Percentiles rank a stretch among this genome's conserved stretches.
These are phyloP conservation scores for Colletotrichum aenigma DNA, from an alignment of 2,329 filamentous ascomycete species.

Conservation along the genomic window DNA sequence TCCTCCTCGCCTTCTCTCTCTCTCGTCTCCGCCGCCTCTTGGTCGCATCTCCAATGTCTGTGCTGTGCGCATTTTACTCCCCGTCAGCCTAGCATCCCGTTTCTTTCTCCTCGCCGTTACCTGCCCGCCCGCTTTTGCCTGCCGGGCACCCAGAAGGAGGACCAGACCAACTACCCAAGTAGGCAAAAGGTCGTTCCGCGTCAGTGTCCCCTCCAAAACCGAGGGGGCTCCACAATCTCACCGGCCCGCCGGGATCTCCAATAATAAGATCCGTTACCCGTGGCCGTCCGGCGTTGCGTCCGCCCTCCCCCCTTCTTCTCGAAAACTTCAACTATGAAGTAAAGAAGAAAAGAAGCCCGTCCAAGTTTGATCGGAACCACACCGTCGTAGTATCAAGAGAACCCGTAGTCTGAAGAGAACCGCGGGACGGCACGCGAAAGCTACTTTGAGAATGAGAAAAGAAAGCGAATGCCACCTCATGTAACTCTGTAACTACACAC, in stretches of 20 bases:
- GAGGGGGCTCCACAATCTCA: background rate
- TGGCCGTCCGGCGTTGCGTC: background rate
- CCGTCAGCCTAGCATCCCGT: background rate
- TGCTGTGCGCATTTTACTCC: background rate
- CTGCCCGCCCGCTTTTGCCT: background rate
- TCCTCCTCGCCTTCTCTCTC: background rate
- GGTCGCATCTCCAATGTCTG: background rate
- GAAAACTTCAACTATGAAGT: background rate
- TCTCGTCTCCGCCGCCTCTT: background rate
- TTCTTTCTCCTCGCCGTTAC: background rate
- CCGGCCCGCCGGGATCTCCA: background rate
- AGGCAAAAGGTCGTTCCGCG: background rate
- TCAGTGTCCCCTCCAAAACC: background rate
- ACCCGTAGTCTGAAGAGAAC: background rate
- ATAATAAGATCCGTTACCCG: slow-evolving; percentile 2
- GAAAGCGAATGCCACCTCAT: background rate
- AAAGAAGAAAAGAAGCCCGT: background rate
- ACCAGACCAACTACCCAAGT: background rate
- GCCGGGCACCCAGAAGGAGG: background rate
- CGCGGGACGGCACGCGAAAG: background rate
- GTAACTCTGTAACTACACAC: background rate
- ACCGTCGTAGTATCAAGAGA: background rate
- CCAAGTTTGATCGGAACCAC: background rate
- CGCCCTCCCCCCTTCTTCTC: background rate
- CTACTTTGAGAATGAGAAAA: background rate